phyloP scores from a whole-genome alignment of 2,329 filamentous ascomycete species.

The Colletotrichum zoysiae region DNA sequence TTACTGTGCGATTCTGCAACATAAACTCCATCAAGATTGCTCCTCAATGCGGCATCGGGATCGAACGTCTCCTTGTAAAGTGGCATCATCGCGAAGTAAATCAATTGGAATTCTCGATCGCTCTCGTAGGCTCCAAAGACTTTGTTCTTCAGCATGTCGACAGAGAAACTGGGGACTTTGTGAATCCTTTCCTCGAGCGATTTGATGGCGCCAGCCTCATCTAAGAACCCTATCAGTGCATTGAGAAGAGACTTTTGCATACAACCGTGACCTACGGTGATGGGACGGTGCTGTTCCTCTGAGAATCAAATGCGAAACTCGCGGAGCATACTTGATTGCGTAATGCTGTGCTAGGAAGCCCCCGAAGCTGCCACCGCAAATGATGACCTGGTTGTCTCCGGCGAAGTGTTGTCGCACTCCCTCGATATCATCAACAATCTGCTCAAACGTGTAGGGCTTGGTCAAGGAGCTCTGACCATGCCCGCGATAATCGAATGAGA shows the following conservation, averaged over 20 bases:
- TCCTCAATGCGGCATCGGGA: constrained; percentile 49
- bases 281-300: constrained; percentile 55
- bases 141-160: constrained; percentile 53
- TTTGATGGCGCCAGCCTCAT: constrained; percentile 52
- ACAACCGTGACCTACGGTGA: constrained; percentile 45
- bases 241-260: neutral
- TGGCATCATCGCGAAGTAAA: constrained; percentile 54
- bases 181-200: constrained; percentile 49
- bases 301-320: constrained; percentile 51
- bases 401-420: constrained; percentile 49
- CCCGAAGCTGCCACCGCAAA: constrained; percentile 56
- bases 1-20: constrained; percentile 54
- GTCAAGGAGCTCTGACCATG: constrained; percentile 52
- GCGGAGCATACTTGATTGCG: constrained; percentile 51
- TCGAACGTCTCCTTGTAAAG: constrained; percentile 54
- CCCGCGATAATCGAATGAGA: constrained; percentile 54
- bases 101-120: constrained; percentile 53
- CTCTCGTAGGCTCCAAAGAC: constrained; percentile 54
- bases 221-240: constrained; percentile 32
- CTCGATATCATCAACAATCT: constrained; percentile 55
- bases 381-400: constrained; percentile 46
- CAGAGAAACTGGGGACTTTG: constrained; percentile 52
- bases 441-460: constrained; percentile 52
- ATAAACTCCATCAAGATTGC: constrained; percentile 49
- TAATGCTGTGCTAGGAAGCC: constrained; percentile 56